Percentiles rank a stretch among this genome's conserved stretches.
phyloP scores from a whole-genome alignment of 495 filamentous ascomycete species.

The Aspergillus saccharolyticus region DNA sequence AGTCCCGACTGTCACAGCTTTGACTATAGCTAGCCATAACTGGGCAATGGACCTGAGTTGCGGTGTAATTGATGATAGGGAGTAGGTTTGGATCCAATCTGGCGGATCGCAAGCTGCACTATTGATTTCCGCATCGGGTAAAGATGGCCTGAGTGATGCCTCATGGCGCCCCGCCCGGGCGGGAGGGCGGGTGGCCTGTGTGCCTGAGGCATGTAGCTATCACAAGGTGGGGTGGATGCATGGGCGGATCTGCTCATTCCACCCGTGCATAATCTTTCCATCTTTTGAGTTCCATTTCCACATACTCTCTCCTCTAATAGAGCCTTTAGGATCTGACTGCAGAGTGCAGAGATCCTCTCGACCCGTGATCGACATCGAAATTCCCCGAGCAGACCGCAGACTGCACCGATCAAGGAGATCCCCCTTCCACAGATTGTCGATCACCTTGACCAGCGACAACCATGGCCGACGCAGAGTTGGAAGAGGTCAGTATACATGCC shows the following conservation, averaged over 20 bases:
- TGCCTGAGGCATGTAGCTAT: conserved; percentile 14
- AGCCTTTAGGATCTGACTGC: not conserved
- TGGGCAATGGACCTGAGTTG: not conserved
- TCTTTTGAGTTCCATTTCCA: not conserved
- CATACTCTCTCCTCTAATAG: not conserved
- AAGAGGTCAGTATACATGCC: conserved; percentile 53
- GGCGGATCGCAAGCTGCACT: not conserved
- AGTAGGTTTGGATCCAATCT: no score
- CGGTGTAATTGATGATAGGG: not conserved
- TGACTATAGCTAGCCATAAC: not conserved
- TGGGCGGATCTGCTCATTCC: conserved; percentile 3
- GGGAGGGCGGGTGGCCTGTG: conserved; percentile 7
- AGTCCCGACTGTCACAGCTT: not conserved
- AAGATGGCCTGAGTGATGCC: not conserved
- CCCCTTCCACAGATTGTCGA: not conserved
- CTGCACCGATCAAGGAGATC: not conserved
- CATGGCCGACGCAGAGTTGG: conserved; percentile 85
- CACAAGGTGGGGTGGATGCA: conserved; percentile 14
- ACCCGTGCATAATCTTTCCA: conserved; percentile 5
- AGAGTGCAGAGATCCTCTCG: not conserved
- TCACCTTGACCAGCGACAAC: conserved; percentile 2
- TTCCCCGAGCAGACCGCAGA: not conserved
- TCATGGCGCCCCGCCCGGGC: conserved; percentile 11
- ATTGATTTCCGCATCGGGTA: conserved; percentile 1
- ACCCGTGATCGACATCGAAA: not conserved